phyloP scores from a whole-genome alignment of 371 early-diverging fungal genomes.

The Mucor plumbeus region DNA sequence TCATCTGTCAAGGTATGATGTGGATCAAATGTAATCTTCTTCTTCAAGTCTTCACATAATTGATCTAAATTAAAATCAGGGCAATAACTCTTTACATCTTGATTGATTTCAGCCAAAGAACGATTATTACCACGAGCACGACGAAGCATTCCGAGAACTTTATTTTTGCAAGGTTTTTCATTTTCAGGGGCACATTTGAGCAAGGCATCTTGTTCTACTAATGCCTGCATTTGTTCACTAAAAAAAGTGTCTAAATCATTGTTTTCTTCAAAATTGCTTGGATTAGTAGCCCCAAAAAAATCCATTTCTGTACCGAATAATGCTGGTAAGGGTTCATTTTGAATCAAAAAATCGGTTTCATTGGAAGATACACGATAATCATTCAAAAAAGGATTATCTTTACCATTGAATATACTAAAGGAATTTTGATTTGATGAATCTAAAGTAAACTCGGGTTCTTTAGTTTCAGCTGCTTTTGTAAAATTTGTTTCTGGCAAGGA shows the following conservation, averaged over 20 bases:
- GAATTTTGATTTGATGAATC: background rate
- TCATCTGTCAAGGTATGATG: slow-evolving; percentile 23
- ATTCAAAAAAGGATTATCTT: background rate
- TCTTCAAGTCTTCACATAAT: slow-evolving; percentile 20
- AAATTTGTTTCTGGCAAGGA: slow-evolving; percentile 2
- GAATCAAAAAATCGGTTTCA: slow-evolving; percentile 3
- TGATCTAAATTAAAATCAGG: slow-evolving; percentile 38
- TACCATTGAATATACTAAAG: background rate
- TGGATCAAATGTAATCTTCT: slow-evolving; percentile 19
- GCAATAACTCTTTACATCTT: slow-evolving; percentile 24
- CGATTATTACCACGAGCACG: slow-evolving; percentile 19
- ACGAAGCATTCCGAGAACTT: slow-evolving; percentile 6
- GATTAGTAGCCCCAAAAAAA: slow-evolving; percentile 3
- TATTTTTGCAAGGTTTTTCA: slow-evolving; percentile 16
- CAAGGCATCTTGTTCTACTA: slow-evolving; percentile 5
- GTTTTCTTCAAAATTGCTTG: background rate
- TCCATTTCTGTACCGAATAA: slow-evolving; percentile 21
- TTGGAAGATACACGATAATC: slow-evolving; percentile 1
- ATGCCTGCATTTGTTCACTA: slow-evolving; percentile 17
- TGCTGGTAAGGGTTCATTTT: slow-evolving; percentile 8
- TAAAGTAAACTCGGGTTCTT: slow-evolving; percentile 3
- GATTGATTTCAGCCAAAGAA: slow-evolving; percentile 23
- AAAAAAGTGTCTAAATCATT: slow-evolving; percentile 10
- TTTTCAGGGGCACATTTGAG: slow-evolving; percentile 22
- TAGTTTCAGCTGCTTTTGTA: background rate